phyloP scores from a whole-genome alignment of 768 basidiomycete species.

The Pisolithus sp. region DNA sequence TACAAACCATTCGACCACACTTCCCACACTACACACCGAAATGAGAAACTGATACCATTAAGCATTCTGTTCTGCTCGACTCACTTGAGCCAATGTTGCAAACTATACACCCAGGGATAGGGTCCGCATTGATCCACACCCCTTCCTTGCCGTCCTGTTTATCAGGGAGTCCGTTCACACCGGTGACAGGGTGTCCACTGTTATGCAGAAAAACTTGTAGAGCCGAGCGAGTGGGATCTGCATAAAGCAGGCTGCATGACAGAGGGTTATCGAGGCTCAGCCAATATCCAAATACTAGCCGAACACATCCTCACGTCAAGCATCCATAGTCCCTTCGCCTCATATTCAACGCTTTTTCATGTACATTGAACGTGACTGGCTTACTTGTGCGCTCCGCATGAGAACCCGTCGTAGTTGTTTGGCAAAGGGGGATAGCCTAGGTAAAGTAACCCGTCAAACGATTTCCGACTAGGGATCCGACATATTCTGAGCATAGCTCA shows the following conservation, averaged over 20 bases:
- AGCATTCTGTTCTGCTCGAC: constrained; percentile 17
- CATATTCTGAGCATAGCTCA: constrained; percentile 16
- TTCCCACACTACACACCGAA: constrained; percentile 70
- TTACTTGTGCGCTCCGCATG: constrained; percentile 88
- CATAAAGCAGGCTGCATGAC: constrained; percentile 63
- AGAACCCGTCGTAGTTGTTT: constrained; percentile 70
- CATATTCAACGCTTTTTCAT: constrained; percentile 3
- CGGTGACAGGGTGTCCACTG: constrained; percentile 27
- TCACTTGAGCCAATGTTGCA: constrained; percentile 90
- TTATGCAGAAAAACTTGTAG: constrained; percentile 71
- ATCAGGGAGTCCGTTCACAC: constrained; percentile 33
- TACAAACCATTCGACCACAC: constrained; percentile 87
- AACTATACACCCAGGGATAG: constrained; percentile 75
- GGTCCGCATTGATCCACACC: constrained; percentile 80
- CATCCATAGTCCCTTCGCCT: constrained; percentile 78
- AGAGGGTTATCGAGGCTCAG: background rate
- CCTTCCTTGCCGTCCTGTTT: constrained; percentile 56
- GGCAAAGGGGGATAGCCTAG: constrained; percentile 88
- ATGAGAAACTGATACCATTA: constrained; percentile 1
- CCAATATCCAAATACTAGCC: background rate
- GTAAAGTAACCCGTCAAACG: background rate
- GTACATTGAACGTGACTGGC: background rate
- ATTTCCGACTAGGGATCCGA: background rate
- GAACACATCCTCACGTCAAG: constrained; percentile 52
- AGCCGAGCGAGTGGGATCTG: constrained; percentile 74